Base-by-base conservation (phyloP, 2,329 filamentous ascomycete genomes). In the Salinomyces thailandicus region DNA sequence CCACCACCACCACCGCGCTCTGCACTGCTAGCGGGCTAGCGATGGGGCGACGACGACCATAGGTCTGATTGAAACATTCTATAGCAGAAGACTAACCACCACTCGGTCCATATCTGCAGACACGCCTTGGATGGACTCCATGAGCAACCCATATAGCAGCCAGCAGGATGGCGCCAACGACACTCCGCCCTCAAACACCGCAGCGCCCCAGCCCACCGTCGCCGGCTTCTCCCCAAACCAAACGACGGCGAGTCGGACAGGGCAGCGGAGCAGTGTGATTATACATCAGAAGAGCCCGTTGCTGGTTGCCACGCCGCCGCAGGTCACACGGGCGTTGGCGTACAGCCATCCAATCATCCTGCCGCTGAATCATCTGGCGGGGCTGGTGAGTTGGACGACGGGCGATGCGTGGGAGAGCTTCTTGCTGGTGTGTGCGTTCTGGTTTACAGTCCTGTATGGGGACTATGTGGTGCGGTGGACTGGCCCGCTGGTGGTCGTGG, bases 361-460 rank as follows among this genome's bases (percentile, higher is more conserved):
- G 5, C 86, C 87, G 5, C 67, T 96, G 39, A 96, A 95, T 59
- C 83, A 81, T 55, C 62, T 93, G 12, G 81, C 75, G 2, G 91
- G 89, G 0, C 66, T 98, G 43, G 56, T 98, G 45, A 94, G 84
- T 64, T 98, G 91, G 91, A 94, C 85, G 6, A 87, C 82, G 1
- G 82, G 76, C 26, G 91, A 98, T 57, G 79, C 87, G 0, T 98
- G 89, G 89, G 86, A 96, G 68, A 95, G 87, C 68, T 98, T 96
- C 55, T 68, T 98, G 43, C 61, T 98, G 19, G 72, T 98, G 3
- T 79, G 79, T 13, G 71, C 66, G 19, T 98, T 94, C 57, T 98
- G 91, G 91, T 81, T 78, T 3, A 63, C 79, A 8, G 80, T 85
- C 11, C 69, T 95, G 14, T 96, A 96, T 58, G 87, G 86, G 32